phyloP scores from a whole-genome alignment of 169 alveolate species.

The Theileria parva region DNA sequence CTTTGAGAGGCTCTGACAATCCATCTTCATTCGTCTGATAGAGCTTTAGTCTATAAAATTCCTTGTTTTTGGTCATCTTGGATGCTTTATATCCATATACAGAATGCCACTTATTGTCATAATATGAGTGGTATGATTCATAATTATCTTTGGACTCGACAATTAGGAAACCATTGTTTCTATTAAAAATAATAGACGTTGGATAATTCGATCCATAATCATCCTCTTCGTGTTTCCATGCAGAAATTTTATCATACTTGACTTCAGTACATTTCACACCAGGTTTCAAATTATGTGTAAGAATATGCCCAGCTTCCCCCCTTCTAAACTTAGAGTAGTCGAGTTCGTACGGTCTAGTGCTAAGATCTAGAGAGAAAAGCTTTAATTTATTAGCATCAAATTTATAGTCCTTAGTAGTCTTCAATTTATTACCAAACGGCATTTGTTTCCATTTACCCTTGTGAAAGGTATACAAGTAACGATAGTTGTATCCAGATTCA shows the following conservation, averaged over 20 bases:
- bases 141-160: background rate
- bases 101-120: background rate
- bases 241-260: background rate
- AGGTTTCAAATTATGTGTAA: background rate
- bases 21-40: background rate
- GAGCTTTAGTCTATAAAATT: background rate
- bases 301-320: background rate
- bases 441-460: background rate
- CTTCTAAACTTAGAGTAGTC: background rate
- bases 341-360: background rate
- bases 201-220: background rate
- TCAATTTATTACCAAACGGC: background rate
- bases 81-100: background rate
- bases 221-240: background rate
- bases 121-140: background rate
- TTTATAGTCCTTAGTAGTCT: background rate
- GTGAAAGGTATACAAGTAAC: background rate
- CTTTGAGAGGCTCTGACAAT: background rate
- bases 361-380: background rate
- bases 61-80: background rate
- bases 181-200: background rate
- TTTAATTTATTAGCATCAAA: background rate
- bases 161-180: background rate
- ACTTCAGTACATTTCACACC: background rate
- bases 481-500: background rate